Evolutionary conservation across 2,329 filamentous ascomycete genomes (phyloP), one percentile per base, ranked within the genome.

Genomic region (Penicillium sp.): DNA sequence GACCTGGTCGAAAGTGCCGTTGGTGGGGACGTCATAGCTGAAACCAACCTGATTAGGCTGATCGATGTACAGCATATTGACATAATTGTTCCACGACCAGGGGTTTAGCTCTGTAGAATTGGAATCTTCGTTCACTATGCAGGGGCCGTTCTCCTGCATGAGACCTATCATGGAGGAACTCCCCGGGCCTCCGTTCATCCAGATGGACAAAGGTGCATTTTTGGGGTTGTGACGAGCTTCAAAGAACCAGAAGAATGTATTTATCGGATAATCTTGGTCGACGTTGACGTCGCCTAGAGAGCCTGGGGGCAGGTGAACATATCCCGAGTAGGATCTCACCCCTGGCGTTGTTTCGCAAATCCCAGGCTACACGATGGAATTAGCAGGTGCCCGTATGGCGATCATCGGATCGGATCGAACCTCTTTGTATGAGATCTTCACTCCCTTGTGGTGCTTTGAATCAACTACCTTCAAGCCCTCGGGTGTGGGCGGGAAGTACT

Each of bases 61-160:
- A 62, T 90, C 87, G 61, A 90, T 83, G 70, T 87, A 90, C 14
- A 90, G 81, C 80, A 89, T 83, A 60, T 88, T 88, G 58, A 81
- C 82, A 22, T 82, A 78, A 60, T 84, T 83, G 56, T 83, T 86
- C 82, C 84, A 88, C 1, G 83, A 83, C 72, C 81, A 85, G 0
- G 83, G 81, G 60, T 88, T 88, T 22, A 76, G 59, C 14, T 69
- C 69, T 0, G 79, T 79, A n/a, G 68, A 71, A 64, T 83, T 82
- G 43, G 78, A 80, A 36, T 83, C 79, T 40, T 73, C 69, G 42
- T 81, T 79, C 29, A 86, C 73, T 9, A 68, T 68, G 64, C 84
- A 87, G 8, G 83, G 83, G 0, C 75, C 75, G 42, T 81, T 72
- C 66, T 81, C 81, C 57, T 76, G 76, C 61, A 81, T 75, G 4